Percentiles rank a stretch among this genome's conserved stretches.
Evolutionary conservation across 2,329 filamentous ascomycete genomes (phyloP).

Genomic region (Cladophialophora carrionii): DNA sequence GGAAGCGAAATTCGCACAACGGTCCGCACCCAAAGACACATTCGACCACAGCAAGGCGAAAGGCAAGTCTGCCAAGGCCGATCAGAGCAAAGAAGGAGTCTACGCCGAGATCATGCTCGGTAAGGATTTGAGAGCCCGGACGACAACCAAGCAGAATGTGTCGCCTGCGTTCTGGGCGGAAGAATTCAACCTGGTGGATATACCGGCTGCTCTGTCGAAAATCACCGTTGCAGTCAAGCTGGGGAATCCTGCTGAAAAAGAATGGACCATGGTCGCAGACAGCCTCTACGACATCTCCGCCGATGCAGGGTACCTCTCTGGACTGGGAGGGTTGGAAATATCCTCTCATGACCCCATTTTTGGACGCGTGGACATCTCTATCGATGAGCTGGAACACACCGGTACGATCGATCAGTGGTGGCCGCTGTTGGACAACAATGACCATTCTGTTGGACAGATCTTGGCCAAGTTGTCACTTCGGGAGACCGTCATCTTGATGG

Average conservation of each 20-base stretch:
- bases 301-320: slow-evolving; percentile 47
- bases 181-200: slow-evolving; percentile 53
- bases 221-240: slow-evolving; percentile 53
- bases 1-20: slow-evolving; percentile 59
- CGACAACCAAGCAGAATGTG: slow-evolving; percentile 52
- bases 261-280: slow-evolving; percentile 54
- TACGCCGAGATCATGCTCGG: slow-evolving; percentile 55
- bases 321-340: slow-evolving; percentile 53
- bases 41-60: slow-evolving; percentile 29
- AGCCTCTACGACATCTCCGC: slow-evolving; percentile 49
- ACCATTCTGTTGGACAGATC: slow-evolving; percentile 79
- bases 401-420: slow-evolving; percentile 88
- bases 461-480: slow-evolving; percentile 81
- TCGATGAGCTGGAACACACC: slow-evolving; percentile 76
- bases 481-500: slow-evolving; percentile 85
- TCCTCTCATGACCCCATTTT: slow-evolving; percentile 52
- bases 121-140: slow-evolving; percentile 54
- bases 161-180: slow-evolving; percentile 55
- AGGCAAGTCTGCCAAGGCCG: slow-evolving; percentile 34
- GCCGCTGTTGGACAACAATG: slow-evolving; percentile 74
- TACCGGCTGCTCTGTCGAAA: slow-evolving; percentile 54
- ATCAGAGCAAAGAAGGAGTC: slow-evolving; percentile 46
- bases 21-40: slow-evolving; percentile 14
- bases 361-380: slow-evolving; percentile 72
- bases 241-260: slow-evolving; percentile 53